Percentiles rank a stretch among this genome's conserved stretches.
Evolutionary conservation across 768 basidiomycete species (phyloP).

Genomic region (Lactarius hatsudake): DNA sequence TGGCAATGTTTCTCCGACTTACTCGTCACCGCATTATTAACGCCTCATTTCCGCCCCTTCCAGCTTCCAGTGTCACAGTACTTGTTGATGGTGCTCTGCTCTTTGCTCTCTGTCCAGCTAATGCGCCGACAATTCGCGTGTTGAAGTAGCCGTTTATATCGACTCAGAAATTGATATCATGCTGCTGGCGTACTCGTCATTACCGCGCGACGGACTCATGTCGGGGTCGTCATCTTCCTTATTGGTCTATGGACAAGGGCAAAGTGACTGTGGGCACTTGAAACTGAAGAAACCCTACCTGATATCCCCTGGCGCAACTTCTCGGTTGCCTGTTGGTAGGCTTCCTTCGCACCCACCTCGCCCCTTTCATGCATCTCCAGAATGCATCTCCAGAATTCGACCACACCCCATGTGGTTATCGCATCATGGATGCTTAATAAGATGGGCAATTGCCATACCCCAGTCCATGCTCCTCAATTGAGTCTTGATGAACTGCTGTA

Average conservation of each 20-base stretch:
- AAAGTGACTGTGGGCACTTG: not conserved
- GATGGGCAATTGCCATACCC: not conserved
- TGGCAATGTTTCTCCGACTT: not conserved
- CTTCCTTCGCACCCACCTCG: not conserved
- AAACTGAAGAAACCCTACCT: not conserved
- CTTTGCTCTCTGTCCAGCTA: not conserved
- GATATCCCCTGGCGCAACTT: not conserved
- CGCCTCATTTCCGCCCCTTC: not conserved
- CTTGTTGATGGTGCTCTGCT: not conserved
- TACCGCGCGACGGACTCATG: not conserved
- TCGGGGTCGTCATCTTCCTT: not conserved
- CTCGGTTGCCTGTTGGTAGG: not conserved
- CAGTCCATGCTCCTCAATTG: not conserved
- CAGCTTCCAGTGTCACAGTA: not conserved
- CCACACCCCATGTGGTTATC: not conserved
- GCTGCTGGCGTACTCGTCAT: no score
- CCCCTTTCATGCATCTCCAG: not conserved
- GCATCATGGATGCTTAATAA: not conserved
- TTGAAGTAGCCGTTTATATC: no score
- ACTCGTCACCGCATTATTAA: not conserved
- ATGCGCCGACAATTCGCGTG: not conserved
- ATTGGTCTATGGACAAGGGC: not conserved
- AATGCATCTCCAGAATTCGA: not conserved
- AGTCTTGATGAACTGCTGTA: not conserved
- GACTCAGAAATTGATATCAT: no score